These are phyloP conservation scores for Protomyces macrosporus DNA, from an alignment of 1,139 yeast species.

Conservation along the genomic window DNA sequence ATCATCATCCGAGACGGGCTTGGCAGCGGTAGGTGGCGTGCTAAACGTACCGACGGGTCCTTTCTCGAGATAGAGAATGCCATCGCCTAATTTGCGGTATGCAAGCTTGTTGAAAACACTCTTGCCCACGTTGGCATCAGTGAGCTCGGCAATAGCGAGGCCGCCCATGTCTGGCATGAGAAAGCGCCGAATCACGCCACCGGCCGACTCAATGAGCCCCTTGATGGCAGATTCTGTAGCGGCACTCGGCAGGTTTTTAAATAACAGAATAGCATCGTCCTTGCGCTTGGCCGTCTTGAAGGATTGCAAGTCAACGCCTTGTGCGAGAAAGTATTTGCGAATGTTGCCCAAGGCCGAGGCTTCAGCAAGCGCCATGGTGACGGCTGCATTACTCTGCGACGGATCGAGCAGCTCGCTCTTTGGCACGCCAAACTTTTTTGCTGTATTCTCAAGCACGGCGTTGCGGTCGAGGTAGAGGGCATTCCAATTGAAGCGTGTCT, in stretches of 20 bases:
- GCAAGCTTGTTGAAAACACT: slow-evolving; percentile 84
- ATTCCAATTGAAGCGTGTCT: slow-evolving; percentile 89
- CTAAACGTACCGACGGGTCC: slow-evolving; percentile 79
- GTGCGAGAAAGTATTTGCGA: slow-evolving; percentile 72
- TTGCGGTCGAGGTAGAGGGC: slow-evolving; percentile 84
- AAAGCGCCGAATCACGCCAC: slow-evolving; percentile 63
- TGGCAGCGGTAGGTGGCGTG: slow-evolving; percentile 35
- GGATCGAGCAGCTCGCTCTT: slow-evolving; percentile 85
- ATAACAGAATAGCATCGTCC: slow-evolving; percentile 74
- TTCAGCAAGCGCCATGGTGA: slow-evolving; percentile 96
- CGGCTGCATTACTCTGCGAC: slow-evolving; percentile 80
- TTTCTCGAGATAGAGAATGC: slow-evolving; percentile 82
- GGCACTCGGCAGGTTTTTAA: slow-evolving; percentile 85
- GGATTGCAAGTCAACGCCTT: slow-evolving; percentile 75
- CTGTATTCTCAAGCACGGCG: slow-evolving; percentile 88
- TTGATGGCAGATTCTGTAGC: slow-evolving; percentile 75
- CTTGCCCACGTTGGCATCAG: slow-evolving; percentile 78
- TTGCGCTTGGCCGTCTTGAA: slow-evolving; percentile 59
- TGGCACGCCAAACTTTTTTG: slow-evolving; percentile 70
- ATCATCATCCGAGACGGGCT: slow-evolving; percentile 37
- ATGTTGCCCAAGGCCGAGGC: slow-evolving; percentile 93
- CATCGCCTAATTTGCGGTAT: slow-evolving; percentile 77
- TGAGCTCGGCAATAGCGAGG: slow-evolving; percentile 88
- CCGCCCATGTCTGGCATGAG: slow-evolving; percentile 97
- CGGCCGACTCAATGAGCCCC: slow-evolving; percentile 72